A percentile compares a stretch with the other conserved stretches of the same genome.
phyloP scores from a whole-genome alignment of 805 yeast genomes.

The Barnettozyma siamensis region DNA sequence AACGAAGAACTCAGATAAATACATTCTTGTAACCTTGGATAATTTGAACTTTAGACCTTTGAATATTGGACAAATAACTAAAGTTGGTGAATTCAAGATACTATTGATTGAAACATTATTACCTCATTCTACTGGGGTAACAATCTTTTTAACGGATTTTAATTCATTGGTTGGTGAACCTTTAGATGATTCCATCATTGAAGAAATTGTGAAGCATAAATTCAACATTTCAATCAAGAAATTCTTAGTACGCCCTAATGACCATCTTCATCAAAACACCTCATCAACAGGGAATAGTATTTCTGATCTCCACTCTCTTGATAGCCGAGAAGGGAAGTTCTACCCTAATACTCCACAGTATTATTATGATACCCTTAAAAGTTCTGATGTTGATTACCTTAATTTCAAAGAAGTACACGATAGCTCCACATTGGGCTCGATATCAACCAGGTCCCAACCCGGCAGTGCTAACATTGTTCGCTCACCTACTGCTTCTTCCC shows the following conservation, averaged over 20 bases:
- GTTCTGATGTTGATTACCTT: constrained; percentile 40
- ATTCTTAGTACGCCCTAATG: constrained; percentile 28
- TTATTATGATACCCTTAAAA: constrained; percentile 38
- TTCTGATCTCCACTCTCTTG: constrained; percentile 50
- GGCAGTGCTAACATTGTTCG: neutral
- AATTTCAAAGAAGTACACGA: constrained; percentile 38
- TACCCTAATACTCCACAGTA: constrained; percentile 71
- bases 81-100: constrained; percentile 34
- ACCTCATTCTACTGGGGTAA: constrained; percentile 22
- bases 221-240: constrained; percentile 32
- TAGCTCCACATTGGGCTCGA: neutral
- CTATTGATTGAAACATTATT: constrained; percentile 33
- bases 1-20: constrained; percentile 27
- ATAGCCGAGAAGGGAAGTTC: constrained; percentile 35
- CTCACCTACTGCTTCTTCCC: neutral
- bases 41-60: constrained; percentile 49
- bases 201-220: constrained; percentile 28
- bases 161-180: constrained; percentile 53
- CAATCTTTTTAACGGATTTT: constrained; percentile 64
- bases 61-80: constrained; percentile 28
- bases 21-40: constrained; percentile 60
- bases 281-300: constrained; percentile 38
- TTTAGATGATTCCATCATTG: constrained; percentile 44
- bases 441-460: neutral
- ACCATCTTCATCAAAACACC: constrained; percentile 31